A percentile compares a stretch with the other conserved stretches of the same genome.
Conservation (phyloP, 208 protist genomes). For the Acanthamoeba lenticulata region DNA sequence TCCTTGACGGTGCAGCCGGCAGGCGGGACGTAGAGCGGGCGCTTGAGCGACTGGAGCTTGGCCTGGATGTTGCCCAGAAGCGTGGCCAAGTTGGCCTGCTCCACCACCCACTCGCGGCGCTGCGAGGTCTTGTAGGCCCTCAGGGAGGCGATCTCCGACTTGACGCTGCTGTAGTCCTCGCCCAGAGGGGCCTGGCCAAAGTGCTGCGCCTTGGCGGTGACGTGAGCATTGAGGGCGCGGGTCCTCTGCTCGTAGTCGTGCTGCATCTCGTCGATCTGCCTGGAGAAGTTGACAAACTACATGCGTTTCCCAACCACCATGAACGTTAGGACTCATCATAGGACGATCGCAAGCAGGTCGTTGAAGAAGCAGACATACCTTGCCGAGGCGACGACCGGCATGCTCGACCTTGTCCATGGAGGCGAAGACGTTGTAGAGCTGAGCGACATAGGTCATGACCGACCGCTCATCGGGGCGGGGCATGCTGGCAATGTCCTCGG, state of each 20-base stretch:
- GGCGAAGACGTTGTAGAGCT: slow-evolving; percentile 82
- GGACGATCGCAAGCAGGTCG: not conserved
- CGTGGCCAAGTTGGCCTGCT: slow-evolving; percentile 64
- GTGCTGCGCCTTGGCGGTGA: not conserved
- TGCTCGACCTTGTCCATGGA: slow-evolving; percentile 68
- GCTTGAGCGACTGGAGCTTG: slow-evolving; percentile 67
- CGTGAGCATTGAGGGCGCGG: slow-evolving; percentile 19
- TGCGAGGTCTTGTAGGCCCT: slow-evolving; percentile 65
- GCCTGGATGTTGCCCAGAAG: slow-evolving; percentile 70
- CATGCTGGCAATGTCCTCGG: slow-evolving; percentile 82
- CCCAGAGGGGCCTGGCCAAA: slow-evolving; percentile 4
- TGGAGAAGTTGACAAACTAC: slow-evolving; percentile 61
- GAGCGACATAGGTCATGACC: slow-evolving; percentile 89
- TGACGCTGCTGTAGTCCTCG: slow-evolving; percentile 53
- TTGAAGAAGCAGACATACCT: not conserved
- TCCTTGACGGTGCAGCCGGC: slow-evolving; percentile 60
- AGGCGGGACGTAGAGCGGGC: slow-evolving; percentile 74
- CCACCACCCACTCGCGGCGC: slow-evolving; percentile 61
- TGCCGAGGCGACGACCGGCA: slow-evolving; percentile 72
- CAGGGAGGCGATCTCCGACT: not conserved
- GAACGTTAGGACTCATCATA: not conserved
- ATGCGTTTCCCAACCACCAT: too few relatives aligned
- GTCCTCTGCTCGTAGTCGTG: slow-evolving; percentile 72
- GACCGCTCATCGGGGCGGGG: slow-evolving; percentile 84
- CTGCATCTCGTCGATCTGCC: slow-evolving; percentile 51